phyloP scores from a whole-genome alignment of 2,329 filamentous ascomycete species.

The Venturia asperata region DNA sequence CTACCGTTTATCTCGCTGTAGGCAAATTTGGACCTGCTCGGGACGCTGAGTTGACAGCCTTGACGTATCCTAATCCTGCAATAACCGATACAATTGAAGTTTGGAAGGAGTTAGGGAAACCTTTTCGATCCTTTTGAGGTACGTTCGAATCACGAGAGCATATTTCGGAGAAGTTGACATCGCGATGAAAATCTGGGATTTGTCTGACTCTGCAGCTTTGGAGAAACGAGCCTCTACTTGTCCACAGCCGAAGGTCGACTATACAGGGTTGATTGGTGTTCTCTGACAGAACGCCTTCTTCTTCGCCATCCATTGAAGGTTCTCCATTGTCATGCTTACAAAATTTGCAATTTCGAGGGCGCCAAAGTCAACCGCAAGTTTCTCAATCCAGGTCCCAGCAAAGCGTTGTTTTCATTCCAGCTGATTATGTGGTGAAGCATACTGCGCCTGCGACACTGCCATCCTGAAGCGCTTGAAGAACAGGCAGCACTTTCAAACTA shows the following conservation, averaged over 20 bases:
- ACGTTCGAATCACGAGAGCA: slow-evolving; percentile 16
- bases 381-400: slow-evolving; percentile 39
- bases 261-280: slow-evolving; percentile 34
- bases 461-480: slow-evolving; percentile 40
- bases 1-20: too few relatives aligned
- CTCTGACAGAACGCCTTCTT: slow-evolving; percentile 39
- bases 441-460: slow-evolving; percentile 43
- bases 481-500: slow-evolving; percentile 44
- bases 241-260: not conserved
- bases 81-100: slow-evolving; percentile 19
- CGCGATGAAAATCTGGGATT: slow-evolving; percentile 16
- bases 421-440: slow-evolving; percentile 43
- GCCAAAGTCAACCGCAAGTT: slow-evolving; percentile 45
- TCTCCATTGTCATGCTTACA: slow-evolving; percentile 41
- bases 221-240: not conserved
- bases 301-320: slow-evolving; percentile 39
- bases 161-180: slow-evolving; percentile 15
- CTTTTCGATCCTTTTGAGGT: slow-evolving; percentile 15
- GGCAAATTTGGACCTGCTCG: slow-evolving; percentile 17
- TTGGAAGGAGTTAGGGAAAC: slow-evolving; percentile 9
- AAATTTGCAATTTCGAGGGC: slow-evolving; percentile 51
- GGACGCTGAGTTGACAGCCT: slow-evolving; percentile 18
- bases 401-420: slow-evolving; percentile 34
- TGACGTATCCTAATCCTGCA: slow-evolving; percentile 20
- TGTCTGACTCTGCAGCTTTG: not conserved